A percentile compares a stretch with the other conserved stretches of the same genome.
These are phyloP conservation scores for Pythium folliculosum DNA, from an alignment of 352 stramenopile genomes.

Conservation along the genomic window DNA sequence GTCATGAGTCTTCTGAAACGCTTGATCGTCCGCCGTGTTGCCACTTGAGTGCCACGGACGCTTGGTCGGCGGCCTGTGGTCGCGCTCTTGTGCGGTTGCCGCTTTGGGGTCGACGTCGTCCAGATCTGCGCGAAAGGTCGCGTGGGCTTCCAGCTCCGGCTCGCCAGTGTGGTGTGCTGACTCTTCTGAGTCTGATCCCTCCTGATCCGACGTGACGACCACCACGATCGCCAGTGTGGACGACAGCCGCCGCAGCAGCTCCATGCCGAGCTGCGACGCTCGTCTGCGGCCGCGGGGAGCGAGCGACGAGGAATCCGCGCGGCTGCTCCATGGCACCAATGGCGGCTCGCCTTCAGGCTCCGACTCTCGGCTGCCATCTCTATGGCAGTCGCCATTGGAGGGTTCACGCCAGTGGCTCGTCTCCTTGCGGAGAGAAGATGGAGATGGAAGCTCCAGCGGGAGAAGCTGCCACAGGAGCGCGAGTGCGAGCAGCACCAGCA, in stretches of 20 bases:
- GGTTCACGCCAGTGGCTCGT: slow-evolving; percentile 1
- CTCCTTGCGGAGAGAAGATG: not conserved
- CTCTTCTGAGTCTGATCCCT: slow-evolving; percentile 21
- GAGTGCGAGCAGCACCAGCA: slow-evolving; percentile 38
- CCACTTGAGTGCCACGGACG: not conserved
- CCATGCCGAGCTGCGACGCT: slow-evolving; percentile 4
- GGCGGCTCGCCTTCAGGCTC: slow-evolving; percentile 23
- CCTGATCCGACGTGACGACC: slow-evolving; percentile 4
- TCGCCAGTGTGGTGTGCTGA: not conserved
- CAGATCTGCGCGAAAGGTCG: slow-evolving; percentile 1
- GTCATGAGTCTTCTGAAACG: slow-evolving; percentile 5
- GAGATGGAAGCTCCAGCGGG: not conserved
- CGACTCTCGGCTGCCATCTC: slow-evolving; percentile 4
- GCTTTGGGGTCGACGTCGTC: not conserved
- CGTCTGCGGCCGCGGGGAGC: not conserved
- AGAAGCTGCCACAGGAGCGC: slow-evolving; percentile 42
- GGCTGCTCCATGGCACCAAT: not conserved
- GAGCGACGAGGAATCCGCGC: not conserved
- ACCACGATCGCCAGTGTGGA: slow-evolving; percentile 11
- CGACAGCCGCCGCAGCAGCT: slow-evolving; percentile 12
- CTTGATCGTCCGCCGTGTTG: slow-evolving; percentile 3
- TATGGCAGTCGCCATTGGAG: slow-evolving; percentile 6
- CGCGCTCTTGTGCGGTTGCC: not conserved
- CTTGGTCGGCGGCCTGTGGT: not conserved
- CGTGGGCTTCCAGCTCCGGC: not conserved